Percentiles rank a stretch among this genome's conserved stretches.
Evolutionary conservation across 1,284 basidiomycete species (phyloP).

Genomic region (Microbotryum saponariae): DNA sequence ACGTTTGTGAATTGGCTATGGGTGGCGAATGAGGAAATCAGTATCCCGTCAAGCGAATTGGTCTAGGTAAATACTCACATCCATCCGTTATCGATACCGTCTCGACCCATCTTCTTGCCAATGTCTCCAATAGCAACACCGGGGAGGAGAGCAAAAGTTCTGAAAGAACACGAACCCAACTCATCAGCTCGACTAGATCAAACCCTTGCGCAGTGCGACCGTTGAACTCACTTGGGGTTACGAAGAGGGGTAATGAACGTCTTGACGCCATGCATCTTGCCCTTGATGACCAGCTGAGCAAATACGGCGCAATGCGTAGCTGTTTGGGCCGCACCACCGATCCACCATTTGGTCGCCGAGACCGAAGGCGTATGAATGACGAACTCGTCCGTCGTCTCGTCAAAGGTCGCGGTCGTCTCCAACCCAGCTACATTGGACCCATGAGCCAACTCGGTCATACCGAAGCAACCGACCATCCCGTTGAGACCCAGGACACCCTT

Average conservation of each 20-base stretch:
- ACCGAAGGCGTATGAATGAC: slow-evolving; percentile 51
- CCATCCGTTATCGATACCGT: slow-evolving; percentile 51
- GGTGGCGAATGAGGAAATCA: neutral
- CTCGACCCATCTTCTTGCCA: slow-evolving; percentile 54
- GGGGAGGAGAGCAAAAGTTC: slow-evolving; percentile 46
- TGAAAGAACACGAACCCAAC: slow-evolving; percentile 17
- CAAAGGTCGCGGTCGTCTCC: slow-evolving; percentile 53
- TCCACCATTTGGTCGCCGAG: slow-evolving; percentile 52
- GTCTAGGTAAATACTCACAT: slow-evolving; percentile 33
- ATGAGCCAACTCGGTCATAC: slow-evolving; percentile 47
- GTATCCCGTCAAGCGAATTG: neutral
- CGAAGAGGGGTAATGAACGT: slow-evolving; percentile 52
- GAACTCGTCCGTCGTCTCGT: slow-evolving; percentile 49
- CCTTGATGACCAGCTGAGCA: slow-evolving; percentile 50
- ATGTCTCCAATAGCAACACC: slow-evolving; percentile 54
- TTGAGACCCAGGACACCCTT: slow-evolving; percentile 50
- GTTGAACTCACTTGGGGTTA: slow-evolving; percentile 45
- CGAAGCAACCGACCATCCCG: slow-evolving; percentile 52
- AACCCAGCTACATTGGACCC: slow-evolving; percentile 50
- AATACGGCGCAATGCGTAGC: slow-evolving; percentile 54
- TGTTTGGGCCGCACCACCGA: slow-evolving; percentile 50
- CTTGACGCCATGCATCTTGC: slow-evolving; percentile 51
- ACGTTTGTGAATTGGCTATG: slow-evolving; percentile 49
- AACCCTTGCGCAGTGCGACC: slow-evolving; percentile 12
- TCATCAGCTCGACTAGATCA: neutral